These are phyloP conservation scores for Cryptococcus floricola DNA, from an alignment of 1,284 basidiomycete genomes.

Conservation along the genomic window DNA sequence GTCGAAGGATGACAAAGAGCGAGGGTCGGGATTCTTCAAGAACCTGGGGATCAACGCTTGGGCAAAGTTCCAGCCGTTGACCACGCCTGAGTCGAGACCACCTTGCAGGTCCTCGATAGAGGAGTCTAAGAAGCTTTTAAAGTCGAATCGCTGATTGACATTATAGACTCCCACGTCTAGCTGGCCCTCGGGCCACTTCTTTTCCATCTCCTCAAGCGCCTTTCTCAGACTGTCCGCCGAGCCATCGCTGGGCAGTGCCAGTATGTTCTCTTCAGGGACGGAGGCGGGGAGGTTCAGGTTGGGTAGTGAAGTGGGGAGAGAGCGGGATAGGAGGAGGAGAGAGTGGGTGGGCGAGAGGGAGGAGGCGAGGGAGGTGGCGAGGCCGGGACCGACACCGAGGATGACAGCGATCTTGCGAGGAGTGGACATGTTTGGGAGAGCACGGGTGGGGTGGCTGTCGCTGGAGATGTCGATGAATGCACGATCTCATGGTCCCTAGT, in stretches of 20 bases:
- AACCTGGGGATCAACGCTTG: constrained; percentile 36
- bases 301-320: constrained; percentile 34
- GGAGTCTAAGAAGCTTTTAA: constrained; percentile 35
- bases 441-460: background rate
- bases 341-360: constrained; percentile 38
- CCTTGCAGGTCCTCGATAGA: constrained; percentile 25
- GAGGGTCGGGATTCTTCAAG: constrained; percentile 14
- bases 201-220: constrained; percentile 30
- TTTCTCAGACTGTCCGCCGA: constrained; percentile 20
- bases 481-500: too few relatives aligned
- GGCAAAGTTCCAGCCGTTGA: constrained; percentile 33
- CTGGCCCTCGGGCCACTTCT: constrained; percentile 30
- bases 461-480: background rate
- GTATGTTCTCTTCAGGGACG: constrained; percentile 22
- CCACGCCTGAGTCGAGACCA: constrained; percentile 26
- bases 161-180: constrained; percentile 45
- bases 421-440: background rate
- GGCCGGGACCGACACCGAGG: constrained; percentile 41
- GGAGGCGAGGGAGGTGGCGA: constrained; percentile 34
- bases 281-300: constrained; percentile 23
- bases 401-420: constrained; percentile 30
- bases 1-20: background rate
- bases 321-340: constrained; percentile 44
- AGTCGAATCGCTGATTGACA: constrained; percentile 26
- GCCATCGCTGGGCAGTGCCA: constrained; percentile 31